A percentile compares a stretch with the other conserved stretches of the same genome.
Evolutionary conservation across 495 filamentous ascomycete genomes (phyloP).

Genomic region (Hypoxylon intermedium): DNA sequence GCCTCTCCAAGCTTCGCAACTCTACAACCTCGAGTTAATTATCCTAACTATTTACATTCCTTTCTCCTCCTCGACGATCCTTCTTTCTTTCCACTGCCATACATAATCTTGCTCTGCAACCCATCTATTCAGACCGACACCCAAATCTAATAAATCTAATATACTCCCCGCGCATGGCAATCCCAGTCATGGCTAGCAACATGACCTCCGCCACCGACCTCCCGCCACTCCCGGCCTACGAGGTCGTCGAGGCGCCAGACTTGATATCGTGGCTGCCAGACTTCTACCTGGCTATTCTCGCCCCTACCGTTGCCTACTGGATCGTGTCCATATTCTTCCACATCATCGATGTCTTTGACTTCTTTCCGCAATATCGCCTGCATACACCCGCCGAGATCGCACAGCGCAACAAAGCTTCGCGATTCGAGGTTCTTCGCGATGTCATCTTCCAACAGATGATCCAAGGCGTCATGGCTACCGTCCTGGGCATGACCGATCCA

Average conservation of each 20-base stretch:
- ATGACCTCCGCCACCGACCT: conserved; percentile 56
- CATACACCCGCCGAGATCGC: conserved; percentile 90
- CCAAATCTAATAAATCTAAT: conserved; percentile 4
- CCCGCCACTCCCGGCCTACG: conserved; percentile 80
- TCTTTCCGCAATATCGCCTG: conserved; percentile 85
- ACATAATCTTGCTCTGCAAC: conserved; percentile 5
- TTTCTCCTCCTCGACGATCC: background rate
- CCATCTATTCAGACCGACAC: conserved; percentile 1
- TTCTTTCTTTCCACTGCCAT: background rate
- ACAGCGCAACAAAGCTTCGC: conserved; percentile 83
- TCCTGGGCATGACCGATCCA: conserved; percentile 69
- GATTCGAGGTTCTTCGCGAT: conserved; percentile 82
- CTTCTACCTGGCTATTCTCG: conserved; percentile 71
- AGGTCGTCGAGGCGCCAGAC: conserved; percentile 68
- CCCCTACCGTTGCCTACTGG: conserved; percentile 91
- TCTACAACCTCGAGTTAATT: too few relatives aligned
- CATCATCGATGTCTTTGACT: conserved; percentile 77
- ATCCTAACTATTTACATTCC: too few relatives aligned
- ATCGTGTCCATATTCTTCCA: conserved; percentile 85
- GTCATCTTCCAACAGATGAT: conserved; percentile 90
- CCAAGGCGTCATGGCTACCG: conserved; percentile 71
- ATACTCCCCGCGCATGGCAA: conserved; percentile 9
- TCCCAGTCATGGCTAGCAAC: conserved; percentile 41
- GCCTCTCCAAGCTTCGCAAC: too few relatives aligned
- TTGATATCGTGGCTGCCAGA: conserved; percentile 82